These are phyloP conservation scores for Aspergillus sclerotiicarbonarius DNA, from an alignment of 495 filamentous ascomycete genomes.

Conservation along the genomic window DNA sequence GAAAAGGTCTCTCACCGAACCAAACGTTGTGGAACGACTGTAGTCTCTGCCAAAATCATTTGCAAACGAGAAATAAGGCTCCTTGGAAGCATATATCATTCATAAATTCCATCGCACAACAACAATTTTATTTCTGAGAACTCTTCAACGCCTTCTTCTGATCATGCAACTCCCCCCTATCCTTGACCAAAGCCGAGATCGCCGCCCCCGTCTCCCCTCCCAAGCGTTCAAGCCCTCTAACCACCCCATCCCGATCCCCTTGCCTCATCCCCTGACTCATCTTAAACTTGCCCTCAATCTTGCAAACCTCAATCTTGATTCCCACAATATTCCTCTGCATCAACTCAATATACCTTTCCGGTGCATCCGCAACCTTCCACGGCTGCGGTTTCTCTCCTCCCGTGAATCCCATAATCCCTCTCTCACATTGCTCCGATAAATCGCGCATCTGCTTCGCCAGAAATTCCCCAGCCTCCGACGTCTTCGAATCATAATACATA, in stretches of 20 bases:
- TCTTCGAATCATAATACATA: slow-evolving; percentile 42
- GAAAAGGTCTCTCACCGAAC: too few relatives aligned
- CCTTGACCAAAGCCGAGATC: too few relatives aligned
- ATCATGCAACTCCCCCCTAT: too few relatives aligned
- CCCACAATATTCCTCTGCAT: slow-evolving; percentile 53
- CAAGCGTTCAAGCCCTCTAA: too few relatives aligned
- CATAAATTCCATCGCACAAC: too few relatives aligned
- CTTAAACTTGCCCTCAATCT: slow-evolving; percentile 53
- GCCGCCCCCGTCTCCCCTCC: too few relatives aligned
- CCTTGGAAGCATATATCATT: too few relatives aligned
- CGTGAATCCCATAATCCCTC: slow-evolving; percentile 44
- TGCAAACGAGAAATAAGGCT: too few relatives aligned
- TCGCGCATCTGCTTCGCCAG: slow-evolving; percentile 42
- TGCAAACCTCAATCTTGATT: slow-evolving; percentile 45
- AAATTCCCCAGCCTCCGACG: slow-evolving; percentile 21
- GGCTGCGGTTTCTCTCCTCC: slow-evolving; percentile 19
- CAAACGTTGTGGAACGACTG: too few relatives aligned
- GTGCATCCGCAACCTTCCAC: slow-evolving; percentile 51
- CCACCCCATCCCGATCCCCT: slow-evolving; percentile 47
- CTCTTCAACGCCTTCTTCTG: too few relatives aligned
- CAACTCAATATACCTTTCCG: slow-evolving; percentile 41
- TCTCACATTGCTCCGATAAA: slow-evolving; percentile 43
- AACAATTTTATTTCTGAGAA: too few relatives aligned
- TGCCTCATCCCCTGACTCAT: slow-evolving; percentile 52
- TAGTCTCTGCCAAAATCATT: too few relatives aligned